Conservation (phyloP, 805 yeast genomes). For the Nadsonia fulvescens region DNA sequence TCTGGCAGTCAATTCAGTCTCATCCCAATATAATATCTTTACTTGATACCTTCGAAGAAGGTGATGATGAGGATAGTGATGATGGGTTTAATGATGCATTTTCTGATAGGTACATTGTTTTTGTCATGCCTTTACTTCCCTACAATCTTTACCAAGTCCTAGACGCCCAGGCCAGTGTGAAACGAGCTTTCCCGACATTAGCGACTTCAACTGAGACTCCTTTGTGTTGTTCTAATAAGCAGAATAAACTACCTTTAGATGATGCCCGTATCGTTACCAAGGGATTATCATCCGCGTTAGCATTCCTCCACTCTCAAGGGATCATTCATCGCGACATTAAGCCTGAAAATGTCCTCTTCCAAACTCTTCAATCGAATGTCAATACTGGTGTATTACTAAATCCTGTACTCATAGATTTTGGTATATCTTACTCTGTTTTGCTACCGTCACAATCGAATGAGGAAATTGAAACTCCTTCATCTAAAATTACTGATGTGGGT, state of each 20-base stretch:
- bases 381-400: too few relatives aligned
- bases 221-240: slow-evolving; percentile 12
- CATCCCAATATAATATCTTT: slow-evolving; percentile 11
- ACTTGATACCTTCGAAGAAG: slow-evolving; percentile 12
- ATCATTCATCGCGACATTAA: slow-evolving; percentile 50
- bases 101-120: slow-evolving; percentile 13
- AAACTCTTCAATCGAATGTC: slow-evolving; percentile 19
- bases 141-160: too few relatives aligned
- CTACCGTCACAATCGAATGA: slow-evolving; percentile 20
- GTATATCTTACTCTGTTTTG: slow-evolving; percentile 34
- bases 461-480: slow-evolving; percentile 21
- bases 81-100: slow-evolving; percentile 17
- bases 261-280: slow-evolving; percentile 11
- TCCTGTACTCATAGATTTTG: slow-evolving; percentile 41
- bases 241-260: slow-evolving; percentile 23
- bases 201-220: slow-evolving; percentile 15
- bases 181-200: slow-evolving; percentile 20
- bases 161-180: slow-evolving; percentile 20
- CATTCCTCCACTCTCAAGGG: slow-evolving; percentile 41
- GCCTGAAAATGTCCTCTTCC: slow-evolving; percentile 46
- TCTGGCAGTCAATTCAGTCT: slow-evolving; percentile 17
- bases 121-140: slow-evolving; percentile 33
- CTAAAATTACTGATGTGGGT: slow-evolving; percentile 32
- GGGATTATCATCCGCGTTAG: slow-evolving; percentile 26
- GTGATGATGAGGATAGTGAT: slow-evolving; percentile 11